Conservation (phyloP, 805 yeast species). For the Scheffersomyces ergatensis region DNA sequence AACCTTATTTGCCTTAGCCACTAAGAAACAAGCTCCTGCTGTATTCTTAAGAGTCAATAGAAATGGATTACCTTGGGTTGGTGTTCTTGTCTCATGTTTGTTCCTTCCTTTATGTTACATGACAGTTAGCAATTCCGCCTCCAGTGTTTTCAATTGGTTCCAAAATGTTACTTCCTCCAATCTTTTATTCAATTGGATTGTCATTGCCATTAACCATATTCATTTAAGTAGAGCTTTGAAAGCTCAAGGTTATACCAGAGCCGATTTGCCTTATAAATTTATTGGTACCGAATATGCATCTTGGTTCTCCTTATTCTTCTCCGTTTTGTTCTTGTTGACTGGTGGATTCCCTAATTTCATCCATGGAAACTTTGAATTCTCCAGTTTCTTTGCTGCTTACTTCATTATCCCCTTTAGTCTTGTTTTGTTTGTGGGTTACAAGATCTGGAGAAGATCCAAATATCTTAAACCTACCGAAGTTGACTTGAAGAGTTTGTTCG, state of each 20-base stretch:
- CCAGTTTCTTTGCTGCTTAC: constrained; percentile 42
- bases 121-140: constrained; percentile 20
- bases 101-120: constrained; percentile 37
- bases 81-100: constrained; percentile 14
- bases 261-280: constrained; percentile 26
- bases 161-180: constrained; percentile 28
- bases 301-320: constrained; percentile 26
- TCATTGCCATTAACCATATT: constrained; percentile 27
- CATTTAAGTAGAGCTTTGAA: constrained; percentile 31
- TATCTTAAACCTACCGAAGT: constrained; percentile 28
- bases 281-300: constrained; percentile 34
- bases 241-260: constrained; percentile 35
- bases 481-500: constrained; percentile 23
- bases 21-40: constrained; percentile 36
- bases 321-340: constrained; percentile 32
- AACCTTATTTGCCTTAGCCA: constrained; percentile 33
- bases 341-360: constrained; percentile 38
- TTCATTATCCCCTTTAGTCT: constrained; percentile 41
- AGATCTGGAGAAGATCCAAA: constrained; percentile 39
- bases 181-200: constrained; percentile 23
- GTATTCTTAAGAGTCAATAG: constrained; percentile 27
- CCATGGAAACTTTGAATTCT: constrained; percentile 34
- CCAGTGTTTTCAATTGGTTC: constrained; percentile 34
- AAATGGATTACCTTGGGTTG: constrained; percentile 33
- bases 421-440: constrained; percentile 31